Conservation (phyloP, 2,329 filamentous ascomycete genomes). For the Neurospora crassa region DNA sequence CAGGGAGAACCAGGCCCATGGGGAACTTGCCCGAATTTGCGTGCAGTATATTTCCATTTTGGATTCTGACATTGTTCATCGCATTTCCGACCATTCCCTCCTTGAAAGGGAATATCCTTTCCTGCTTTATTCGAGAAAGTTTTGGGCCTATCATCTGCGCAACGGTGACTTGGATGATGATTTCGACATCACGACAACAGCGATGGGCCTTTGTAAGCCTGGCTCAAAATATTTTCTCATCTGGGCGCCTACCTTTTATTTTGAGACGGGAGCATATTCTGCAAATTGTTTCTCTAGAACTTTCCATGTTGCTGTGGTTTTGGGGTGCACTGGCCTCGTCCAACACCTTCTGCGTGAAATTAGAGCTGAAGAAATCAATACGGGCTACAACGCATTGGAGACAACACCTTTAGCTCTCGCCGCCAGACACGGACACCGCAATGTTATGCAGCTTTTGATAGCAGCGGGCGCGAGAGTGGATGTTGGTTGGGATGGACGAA, state of each 20-base stretch:
- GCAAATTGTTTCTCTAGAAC: background rate
- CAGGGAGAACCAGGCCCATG: background rate
- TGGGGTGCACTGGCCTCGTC: background rate
- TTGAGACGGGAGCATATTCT: too few species aligned
- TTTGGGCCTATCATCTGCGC: background rate
- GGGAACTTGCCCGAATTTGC: background rate
- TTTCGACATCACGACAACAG: background rate
- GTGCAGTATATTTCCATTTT: background rate
- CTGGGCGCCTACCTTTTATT: too few species aligned
- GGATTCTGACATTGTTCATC: background rate
- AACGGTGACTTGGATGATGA: background rate
- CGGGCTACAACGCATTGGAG: rapidly evolving
- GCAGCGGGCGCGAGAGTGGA: background rate
- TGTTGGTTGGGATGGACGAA: rapidly evolving
- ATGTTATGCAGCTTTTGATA: background rate
- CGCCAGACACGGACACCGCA: rapidly evolving
- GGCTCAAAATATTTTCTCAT: background rate
- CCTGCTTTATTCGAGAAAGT: background rate
- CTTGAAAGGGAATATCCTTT: background rate
- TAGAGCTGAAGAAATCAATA: background rate
- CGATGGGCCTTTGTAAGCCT: background rate
- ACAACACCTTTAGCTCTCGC: background rate
- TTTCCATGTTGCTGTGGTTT: background rate
- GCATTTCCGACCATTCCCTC: rapidly evolving
- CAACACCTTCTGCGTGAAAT: background rate